These are phyloP conservation scores for Beauveria pseudobassiana DNA, from an alignment of 2,329 filamentous ascomycete genomes.

Conservation along the genomic window DNA sequence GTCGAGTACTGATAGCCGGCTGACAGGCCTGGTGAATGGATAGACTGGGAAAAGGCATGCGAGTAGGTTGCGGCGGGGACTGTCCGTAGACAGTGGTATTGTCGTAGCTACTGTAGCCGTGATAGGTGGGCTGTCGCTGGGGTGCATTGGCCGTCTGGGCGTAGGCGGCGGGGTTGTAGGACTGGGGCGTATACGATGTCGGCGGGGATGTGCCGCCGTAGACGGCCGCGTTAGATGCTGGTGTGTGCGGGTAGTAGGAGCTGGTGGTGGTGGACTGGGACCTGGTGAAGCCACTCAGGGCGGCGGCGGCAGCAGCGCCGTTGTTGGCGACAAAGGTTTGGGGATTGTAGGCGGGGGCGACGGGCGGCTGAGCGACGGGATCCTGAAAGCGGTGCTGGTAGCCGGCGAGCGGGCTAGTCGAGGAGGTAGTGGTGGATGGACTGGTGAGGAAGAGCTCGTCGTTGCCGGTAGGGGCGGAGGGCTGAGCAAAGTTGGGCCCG, in stretches of 20 bases:
- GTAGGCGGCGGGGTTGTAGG: slow-evolving; percentile 56
- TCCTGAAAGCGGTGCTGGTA: slow-evolving; percentile 46
- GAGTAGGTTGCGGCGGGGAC: slow-evolving; percentile 28
- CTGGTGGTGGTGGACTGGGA: slow-evolving; percentile 45
- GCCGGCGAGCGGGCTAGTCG: slow-evolving; percentile 35
- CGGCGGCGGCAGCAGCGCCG: slow-evolving; percentile 11
- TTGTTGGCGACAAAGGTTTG: slow-evolving; percentile 44
- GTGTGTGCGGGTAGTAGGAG: slow-evolving; percentile 40
- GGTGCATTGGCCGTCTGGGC: slow-evolving; percentile 35
- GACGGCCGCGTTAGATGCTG: slow-evolving; percentile 27
- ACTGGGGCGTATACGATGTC: slow-evolving; percentile 41
- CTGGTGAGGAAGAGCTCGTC: slow-evolving; percentile 60
- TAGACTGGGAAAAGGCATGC: slow-evolving; percentile 19
- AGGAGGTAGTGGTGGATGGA: slow-evolving; percentile 28
- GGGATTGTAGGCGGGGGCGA: slow-evolving; percentile 60
- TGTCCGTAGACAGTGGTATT: slow-evolving; percentile 35
- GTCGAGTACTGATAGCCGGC: slow-evolving; percentile 34
- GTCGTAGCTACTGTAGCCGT: slow-evolving; percentile 38
- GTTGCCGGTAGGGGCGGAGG: slow-evolving; percentile 21
- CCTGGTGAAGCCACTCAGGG: slow-evolving; percentile 24
- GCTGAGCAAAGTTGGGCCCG: slow-evolving; percentile 14
- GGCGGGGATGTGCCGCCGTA: slow-evolving; percentile 28
- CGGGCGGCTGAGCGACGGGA: slow-evolving; percentile 36
- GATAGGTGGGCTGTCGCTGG: slow-evolving; percentile 45
- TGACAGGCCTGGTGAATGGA: slow-evolving; percentile 23